Percentiles rank a stretch among this genome's conserved stretches.
Evolutionary conservation across 1,139 yeast genomes (phyloP).

Genomic region (Diutina catenulata): DNA sequence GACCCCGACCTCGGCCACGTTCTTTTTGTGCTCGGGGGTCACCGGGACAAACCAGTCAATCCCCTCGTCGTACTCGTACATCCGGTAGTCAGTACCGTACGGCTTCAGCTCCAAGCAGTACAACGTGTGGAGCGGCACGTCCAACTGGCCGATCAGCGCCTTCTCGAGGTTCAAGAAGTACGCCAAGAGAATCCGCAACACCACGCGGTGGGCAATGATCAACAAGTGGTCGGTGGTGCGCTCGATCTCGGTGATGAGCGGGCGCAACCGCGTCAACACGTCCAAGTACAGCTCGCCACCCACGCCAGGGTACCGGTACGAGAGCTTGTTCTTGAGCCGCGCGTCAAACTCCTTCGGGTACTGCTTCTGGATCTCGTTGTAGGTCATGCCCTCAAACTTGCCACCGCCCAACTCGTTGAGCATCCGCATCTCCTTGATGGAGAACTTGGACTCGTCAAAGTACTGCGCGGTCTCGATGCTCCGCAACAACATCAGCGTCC

Average conservation of each 20-base stretch:
- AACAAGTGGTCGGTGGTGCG: constrained; percentile 81
- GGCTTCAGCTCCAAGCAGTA: constrained; percentile 88
- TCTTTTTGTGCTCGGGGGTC: constrained; percentile 52
- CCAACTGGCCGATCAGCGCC: constrained; percentile 77
- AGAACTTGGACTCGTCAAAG: constrained; percentile 65
- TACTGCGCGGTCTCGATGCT: constrained; percentile 67
- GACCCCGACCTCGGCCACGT: constrained; percentile 54
- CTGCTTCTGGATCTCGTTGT: constrained; percentile 54
- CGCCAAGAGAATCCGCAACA: constrained; percentile 75
- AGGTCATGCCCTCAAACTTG: constrained; percentile 83
- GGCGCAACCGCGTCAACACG: constrained; percentile 80
- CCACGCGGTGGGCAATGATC: constrained; percentile 82
- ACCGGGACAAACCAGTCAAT: constrained; percentile 71
- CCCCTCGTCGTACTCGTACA: constrained; percentile 75
- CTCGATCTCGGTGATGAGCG: constrained; percentile 86
- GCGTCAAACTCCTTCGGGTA: constrained; percentile 73
- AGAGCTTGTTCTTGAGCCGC: constrained; percentile 62
- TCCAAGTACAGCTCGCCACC: constrained; percentile 97
- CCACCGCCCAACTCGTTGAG: constrained; percentile 92
- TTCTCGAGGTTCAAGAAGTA: constrained; percentile 80
- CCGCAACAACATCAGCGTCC: constrained; percentile 82
- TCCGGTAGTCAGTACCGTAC: constrained; percentile 86
- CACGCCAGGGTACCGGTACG: constrained; percentile 87
- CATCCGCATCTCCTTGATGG: constrained; percentile 84
- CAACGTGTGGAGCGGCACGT: constrained; percentile 84